These are phyloP conservation scores for Phialophora verrucosa DNA, from an alignment of 2,329 filamentous ascomycete genomes.

Conservation along the genomic window DNA sequence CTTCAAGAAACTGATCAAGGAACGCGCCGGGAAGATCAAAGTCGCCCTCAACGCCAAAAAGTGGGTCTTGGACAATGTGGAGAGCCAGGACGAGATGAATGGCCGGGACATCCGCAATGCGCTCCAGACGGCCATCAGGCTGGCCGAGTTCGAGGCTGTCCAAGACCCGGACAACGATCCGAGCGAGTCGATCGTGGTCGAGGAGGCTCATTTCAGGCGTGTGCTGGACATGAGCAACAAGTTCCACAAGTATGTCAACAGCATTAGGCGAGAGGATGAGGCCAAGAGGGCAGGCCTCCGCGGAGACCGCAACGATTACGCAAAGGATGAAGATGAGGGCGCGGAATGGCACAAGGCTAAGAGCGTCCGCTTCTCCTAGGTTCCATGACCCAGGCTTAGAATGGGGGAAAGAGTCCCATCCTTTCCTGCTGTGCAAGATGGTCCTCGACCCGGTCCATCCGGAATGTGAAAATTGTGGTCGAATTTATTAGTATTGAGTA, in stretches of 20 bases:
- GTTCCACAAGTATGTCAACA: neutral
- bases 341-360: neutral
- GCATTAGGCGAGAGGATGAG: neutral
- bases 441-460: neutral
- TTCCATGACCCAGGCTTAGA: neutral
- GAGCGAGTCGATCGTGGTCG: neutral
- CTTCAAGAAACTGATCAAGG: slow-evolving; percentile 12
- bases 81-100: slow-evolving; percentile 39
- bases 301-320: neutral
- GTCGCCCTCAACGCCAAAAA: slow-evolving; percentile 5
- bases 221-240: slow-evolving; percentile 5
- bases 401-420: neutral
- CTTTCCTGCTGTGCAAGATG: neutral
- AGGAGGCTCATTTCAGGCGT: neutral
- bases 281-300: neutral
- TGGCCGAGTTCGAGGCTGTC: slow-evolving; percentile 2
- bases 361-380: neutral
- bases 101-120: slow-evolving; percentile 47
- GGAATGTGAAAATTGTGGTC: neutral
- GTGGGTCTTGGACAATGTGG: neutral
- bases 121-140: slow-evolving; percentile 4
- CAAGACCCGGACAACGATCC: neutral
- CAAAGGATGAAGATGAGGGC: neutral
- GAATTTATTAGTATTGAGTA: slow-evolving; percentile 3
- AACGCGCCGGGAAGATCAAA: neutral